Percentiles rank a stretch among this genome's conserved stretches.
Evolutionary conservation across 768 basidiomycete species (phyloP).

Genomic region (Tulasnella sp.): DNA sequence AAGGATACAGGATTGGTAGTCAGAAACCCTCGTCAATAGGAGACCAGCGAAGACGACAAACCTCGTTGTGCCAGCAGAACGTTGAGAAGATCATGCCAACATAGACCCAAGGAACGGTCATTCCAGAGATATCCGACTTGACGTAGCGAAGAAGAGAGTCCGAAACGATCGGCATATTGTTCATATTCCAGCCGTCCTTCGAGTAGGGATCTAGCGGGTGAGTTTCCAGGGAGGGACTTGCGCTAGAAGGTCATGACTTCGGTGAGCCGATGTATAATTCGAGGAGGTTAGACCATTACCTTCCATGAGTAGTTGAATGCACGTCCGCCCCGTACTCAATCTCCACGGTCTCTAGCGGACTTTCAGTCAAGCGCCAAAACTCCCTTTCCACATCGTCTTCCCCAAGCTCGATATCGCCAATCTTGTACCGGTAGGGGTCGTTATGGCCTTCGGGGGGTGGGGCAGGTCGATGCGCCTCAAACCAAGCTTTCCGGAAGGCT

Average conservation of each 20-base stretch:
- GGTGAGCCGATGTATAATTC: slow-evolving; percentile 8
- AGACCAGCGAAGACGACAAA: slow-evolving; percentile 30
- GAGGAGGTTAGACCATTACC: slow-evolving; percentile 42
- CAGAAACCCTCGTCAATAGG: slow-evolving; percentile 43
- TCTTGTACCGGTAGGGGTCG: slow-evolving; percentile 47
- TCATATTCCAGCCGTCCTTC: slow-evolving; percentile 93
- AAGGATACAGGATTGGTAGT: slow-evolving; percentile 11
- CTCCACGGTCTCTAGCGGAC: slow-evolving; percentile 83
- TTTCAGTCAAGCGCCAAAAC: slow-evolving; percentile 95
- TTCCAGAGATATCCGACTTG: slow-evolving; percentile 97
- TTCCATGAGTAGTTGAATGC: slow-evolving; percentile 94
- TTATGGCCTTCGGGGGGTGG: slow-evolving; percentile 28
- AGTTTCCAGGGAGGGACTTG: slow-evolving; percentile 91
- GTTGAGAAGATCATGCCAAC: slow-evolving; percentile 99
- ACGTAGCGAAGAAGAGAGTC: slow-evolving; percentile 94
- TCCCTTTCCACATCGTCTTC: slow-evolving; percentile 91
- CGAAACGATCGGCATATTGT: slow-evolving; percentile 88
- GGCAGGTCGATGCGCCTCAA: slow-evolving; percentile 61
- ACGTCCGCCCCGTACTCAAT: slow-evolving; percentile 99
- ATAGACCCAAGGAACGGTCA: slow-evolving; percentile 99
- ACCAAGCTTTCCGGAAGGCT: slow-evolving; percentile 87
- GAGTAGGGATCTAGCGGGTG: slow-evolving; percentile 83
- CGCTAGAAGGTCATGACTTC: slow-evolving; percentile 41
- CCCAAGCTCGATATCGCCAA: slow-evolving; percentile 50
- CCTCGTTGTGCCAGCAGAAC: slow-evolving; percentile 99